Conservation (phyloP, 2,329 filamentous ascomycete species). For the Monilinia laxa region DNA sequence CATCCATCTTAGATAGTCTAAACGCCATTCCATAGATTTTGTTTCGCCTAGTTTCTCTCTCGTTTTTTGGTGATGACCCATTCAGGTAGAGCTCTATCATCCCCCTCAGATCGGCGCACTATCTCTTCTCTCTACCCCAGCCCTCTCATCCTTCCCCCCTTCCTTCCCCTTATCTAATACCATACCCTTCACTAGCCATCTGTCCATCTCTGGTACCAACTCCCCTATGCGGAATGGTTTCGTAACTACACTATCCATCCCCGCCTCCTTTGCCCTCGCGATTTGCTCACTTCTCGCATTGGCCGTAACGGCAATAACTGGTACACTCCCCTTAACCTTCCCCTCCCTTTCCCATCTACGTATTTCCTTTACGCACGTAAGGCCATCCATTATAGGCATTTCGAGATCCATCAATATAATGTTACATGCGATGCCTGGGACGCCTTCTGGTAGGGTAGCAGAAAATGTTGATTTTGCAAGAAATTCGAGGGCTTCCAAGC, state of each 20-base stretch:
- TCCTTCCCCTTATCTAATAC: background rate
- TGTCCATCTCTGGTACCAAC: slow-evolving; percentile 58
- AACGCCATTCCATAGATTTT: slow-evolving; percentile 8
- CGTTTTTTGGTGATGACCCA: background rate
- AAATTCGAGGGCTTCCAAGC: slow-evolving; percentile 53
- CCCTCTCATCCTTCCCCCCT: slow-evolving; percentile 5
- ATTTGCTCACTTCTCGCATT: slow-evolving; percentile 38
- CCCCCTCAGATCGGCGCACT: slow-evolving; percentile 7
- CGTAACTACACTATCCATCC: slow-evolving; percentile 62
- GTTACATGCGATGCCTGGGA: slow-evolving; percentile 46
- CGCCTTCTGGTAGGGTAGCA: slow-evolving; percentile 28
- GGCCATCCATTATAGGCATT: slow-evolving; percentile 71
- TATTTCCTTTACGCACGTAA: slow-evolving; percentile 64
- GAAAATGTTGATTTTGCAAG: slow-evolving; percentile 30
- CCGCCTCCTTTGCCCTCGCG: slow-evolving; percentile 29
- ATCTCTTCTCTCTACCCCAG: slow-evolving; percentile 12
- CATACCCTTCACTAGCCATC: slow-evolving; percentile 8
- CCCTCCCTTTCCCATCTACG: slow-evolving; percentile 55
- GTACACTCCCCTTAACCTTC: slow-evolving; percentile 48
- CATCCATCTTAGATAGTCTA: background rate
- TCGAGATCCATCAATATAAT: slow-evolving; percentile 74
- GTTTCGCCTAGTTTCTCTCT: background rate
- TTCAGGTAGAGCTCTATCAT: background rate
- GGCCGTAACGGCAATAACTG: slow-evolving; percentile 40
- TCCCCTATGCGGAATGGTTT: slow-evolving; percentile 69